phyloP scores from a whole-genome alignment of 768 basidiomycete species.

The Phallus indusiatus region DNA sequence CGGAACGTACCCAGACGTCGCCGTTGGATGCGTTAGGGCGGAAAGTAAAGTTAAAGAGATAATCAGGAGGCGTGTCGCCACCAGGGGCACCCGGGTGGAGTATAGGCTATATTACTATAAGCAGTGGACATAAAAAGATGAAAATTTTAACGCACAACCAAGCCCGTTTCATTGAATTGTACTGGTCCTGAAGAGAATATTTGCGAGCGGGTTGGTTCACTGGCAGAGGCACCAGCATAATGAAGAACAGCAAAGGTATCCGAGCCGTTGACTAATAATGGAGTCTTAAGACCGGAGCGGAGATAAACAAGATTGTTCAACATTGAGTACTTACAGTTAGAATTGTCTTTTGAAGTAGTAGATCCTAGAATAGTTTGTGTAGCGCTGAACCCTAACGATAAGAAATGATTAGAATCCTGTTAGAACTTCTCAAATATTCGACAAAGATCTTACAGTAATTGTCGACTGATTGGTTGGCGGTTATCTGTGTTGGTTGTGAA shows the following conservation, averaged over 20 bases:
- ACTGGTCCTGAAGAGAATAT: constrained; percentile 8
- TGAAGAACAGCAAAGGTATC: constrained; percentile 38
- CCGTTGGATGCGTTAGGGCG: background rate
- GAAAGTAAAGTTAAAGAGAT: constrained; percentile 6
- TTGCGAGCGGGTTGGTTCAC: constrained; percentile 31
- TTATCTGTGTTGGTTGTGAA: constrained; percentile 10
- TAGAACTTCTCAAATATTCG: background rate
- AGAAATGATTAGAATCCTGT: background rate
- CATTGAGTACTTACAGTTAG: constrained; percentile 3
- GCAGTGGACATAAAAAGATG: constrained; percentile 7
- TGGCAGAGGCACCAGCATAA: constrained; percentile 30
- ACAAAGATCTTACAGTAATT: constrained; percentile 16
- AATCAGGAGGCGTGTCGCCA: background rate
- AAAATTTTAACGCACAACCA: constrained; percentile 18
- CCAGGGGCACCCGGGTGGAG: constrained; percentile 10
- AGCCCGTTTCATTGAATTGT: constrained; percentile 23
- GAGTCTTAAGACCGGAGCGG: background rate
- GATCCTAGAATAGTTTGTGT: background rate
- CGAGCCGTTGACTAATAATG: constrained; percentile 26
- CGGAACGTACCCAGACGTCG: constrained; percentile 2
- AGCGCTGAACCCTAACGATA: constrained; percentile 10
- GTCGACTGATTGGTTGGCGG: constrained; percentile 14
- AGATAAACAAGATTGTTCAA: background rate
- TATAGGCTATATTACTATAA: constrained; percentile 9
- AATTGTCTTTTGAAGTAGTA: background rate